phyloP scores from a whole-genome alignment of 192 early-diverging fungal species.

The Gaertneriomyces semiglobifer region DNA sequence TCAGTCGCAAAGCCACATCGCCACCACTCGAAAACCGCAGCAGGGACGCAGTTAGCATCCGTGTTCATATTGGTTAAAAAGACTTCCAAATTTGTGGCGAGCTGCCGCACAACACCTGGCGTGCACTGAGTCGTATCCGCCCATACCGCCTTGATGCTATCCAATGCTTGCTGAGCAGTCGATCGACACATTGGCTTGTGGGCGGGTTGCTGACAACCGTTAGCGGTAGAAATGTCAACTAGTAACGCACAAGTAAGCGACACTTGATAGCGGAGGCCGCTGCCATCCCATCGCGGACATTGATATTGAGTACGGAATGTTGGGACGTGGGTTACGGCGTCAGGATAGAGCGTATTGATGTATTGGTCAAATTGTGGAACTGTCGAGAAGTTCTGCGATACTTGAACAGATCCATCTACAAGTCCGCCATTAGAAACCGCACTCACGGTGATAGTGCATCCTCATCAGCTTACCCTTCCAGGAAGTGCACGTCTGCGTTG shows the following conservation, averaged over 20 bases:
- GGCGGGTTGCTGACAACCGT: constrained; percentile 11
- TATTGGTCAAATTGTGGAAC: not conserved
- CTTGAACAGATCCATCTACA: constrained; percentile 1
- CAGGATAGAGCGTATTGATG: not conserved
- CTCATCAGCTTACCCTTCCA: not conserved
- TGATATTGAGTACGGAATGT: constrained; percentile 17
- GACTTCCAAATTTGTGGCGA: not conserved
- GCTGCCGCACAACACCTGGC: not conserved
- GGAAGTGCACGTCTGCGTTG: not conserved
- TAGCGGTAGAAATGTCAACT: not conserved
- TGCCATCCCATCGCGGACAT: constrained; percentile 39
- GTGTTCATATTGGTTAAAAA: constrained; percentile 7
- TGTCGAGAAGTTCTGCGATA: not conserved
- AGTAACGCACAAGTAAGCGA: constrained; percentile 27
- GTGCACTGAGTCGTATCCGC: constrained; percentile 18
- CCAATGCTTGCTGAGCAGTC: constrained; percentile 23
- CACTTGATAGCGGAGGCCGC: constrained; percentile 29
- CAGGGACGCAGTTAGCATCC: constrained; percentile 17
- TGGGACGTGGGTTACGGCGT: not conserved
- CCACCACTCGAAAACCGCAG: constrained; percentile 9
- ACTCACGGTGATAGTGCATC: not conserved
- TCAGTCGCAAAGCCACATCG: constrained; percentile 20
- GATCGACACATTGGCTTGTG: constrained; percentile 14
- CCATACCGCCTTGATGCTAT: constrained; percentile 18
- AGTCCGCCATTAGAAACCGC: not conserved